Evolutionary conservation across 2,329 filamentous ascomycete species (phyloP).

Genomic region (Trematosphaeria pertusa): DNA sequence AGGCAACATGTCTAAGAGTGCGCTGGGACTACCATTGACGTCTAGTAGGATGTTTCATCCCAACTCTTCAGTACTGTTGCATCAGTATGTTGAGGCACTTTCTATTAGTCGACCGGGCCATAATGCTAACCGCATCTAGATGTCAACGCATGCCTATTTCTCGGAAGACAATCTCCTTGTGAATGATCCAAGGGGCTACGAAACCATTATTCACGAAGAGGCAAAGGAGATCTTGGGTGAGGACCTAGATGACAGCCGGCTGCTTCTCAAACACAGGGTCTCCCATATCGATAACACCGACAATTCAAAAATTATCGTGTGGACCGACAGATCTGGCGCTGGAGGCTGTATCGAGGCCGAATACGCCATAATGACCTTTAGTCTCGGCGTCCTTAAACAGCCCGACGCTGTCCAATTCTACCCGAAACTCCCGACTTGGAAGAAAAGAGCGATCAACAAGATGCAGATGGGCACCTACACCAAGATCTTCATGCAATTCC

Average conservation of each 20-base stretch:
- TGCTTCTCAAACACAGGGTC: conserved; percentile 1
- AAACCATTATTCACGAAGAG: conserved; percentile 62
- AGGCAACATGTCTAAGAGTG: conserved; percentile 61
- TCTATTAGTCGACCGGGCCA: too few species aligned
- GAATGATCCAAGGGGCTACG: conserved; percentile 64
- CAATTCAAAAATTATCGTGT: neutral
- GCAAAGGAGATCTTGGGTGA: conserved; percentile 59
- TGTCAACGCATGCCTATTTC: conserved; percentile 66
- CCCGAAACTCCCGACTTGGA: conserved; percentile 67
- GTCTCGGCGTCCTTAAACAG: conserved; percentile 44
- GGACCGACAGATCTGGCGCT: neutral
- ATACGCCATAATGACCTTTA: conserved; percentile 64
- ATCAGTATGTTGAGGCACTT: neutral
- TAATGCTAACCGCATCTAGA: too few species aligned
- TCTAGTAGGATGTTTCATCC: neutral
- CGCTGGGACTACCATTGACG: conserved; percentile 6
- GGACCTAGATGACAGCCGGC: conserved; percentile 3
- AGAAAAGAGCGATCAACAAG: conserved; percentile 64
- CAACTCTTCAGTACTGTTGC: neutral
- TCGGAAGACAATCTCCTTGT: conserved; percentile 65
- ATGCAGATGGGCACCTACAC: conserved; percentile 73
- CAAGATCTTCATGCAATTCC: conserved; percentile 71
- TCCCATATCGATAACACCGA: neutral
- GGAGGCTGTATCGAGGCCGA: conserved; percentile 58
- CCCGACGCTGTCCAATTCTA: conserved; percentile 56